A percentile compares a stretch with the other conserved stretches of the same genome.
phyloP scores from a whole-genome alignment of 2,329 filamentous ascomycete genomes.

The Alternaria tenuissima region DNA sequence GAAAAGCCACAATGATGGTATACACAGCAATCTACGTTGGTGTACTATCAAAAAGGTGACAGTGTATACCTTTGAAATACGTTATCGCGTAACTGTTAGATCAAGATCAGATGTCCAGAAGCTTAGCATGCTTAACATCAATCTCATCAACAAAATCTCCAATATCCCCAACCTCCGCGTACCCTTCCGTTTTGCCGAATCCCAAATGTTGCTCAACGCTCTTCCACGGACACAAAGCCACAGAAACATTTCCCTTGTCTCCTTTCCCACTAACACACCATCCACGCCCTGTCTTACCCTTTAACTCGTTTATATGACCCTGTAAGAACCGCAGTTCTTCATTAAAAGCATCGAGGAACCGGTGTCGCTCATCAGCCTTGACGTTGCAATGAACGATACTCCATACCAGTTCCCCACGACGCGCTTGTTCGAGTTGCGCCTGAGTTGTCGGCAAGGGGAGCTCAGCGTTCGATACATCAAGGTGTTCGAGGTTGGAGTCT shows the following conservation, averaged over 20 bases:
- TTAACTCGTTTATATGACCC: constrained; percentile 31
- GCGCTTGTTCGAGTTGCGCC: constrained; percentile 1
- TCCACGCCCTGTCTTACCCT: constrained; percentile 43
- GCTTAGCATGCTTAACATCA: constrained; percentile 38
- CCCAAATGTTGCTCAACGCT: constrained; percentile 45
- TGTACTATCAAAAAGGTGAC: not conserved
- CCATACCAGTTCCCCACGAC: constrained; percentile 25
- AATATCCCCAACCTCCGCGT: constrained; percentile 27
- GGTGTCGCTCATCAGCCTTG: constrained; percentile 23
- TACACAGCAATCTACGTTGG: not conserved
- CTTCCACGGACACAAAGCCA: constrained; percentile 54
- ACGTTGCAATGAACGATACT: constrained; percentile 50
- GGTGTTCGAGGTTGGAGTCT: constrained; percentile 52
- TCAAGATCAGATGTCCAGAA: constrained; percentile 23
- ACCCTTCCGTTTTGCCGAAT: constrained; percentile 47
- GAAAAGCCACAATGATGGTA: too few species aligned
- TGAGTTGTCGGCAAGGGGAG: constrained; percentile 36
- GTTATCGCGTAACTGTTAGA: not conserved
- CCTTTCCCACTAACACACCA: constrained; percentile 52
- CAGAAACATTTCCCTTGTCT: constrained; percentile 51
- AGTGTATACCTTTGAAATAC: not conserved
- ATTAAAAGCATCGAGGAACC: constrained; percentile 41
- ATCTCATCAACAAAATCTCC: constrained; percentile 17
- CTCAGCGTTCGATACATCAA: constrained; percentile 48
- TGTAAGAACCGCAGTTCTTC: constrained; percentile 36